Conservation (phyloP, 352 stramenopile genomes). For the Globisporangium carolinianum region DNA sequence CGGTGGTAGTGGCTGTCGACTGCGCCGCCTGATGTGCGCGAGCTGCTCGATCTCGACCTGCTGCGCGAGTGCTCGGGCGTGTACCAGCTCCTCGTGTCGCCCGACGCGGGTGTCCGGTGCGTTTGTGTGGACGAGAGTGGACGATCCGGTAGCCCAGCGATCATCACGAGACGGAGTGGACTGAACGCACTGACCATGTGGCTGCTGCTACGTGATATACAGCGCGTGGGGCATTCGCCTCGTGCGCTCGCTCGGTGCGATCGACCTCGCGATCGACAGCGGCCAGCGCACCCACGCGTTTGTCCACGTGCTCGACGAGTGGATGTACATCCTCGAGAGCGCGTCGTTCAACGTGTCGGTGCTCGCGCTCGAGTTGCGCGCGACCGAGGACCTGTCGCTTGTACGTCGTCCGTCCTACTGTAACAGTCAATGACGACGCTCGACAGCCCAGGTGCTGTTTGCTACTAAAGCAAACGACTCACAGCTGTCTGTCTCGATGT, state of each 20-base stretch:
- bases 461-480: too few relatives aligned
- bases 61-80: conserved; percentile 60
- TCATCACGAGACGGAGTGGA: background rate
- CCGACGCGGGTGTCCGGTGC: conserved; percentile 71
- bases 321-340: conserved; percentile 84
- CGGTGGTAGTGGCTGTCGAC: conserved; percentile 35
- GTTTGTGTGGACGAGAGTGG: background rate
- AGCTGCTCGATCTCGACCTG: conserved; percentile 31
- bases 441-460: too few relatives aligned
- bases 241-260: conserved; percentile 46
- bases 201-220: background rate
- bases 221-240: conserved; percentile 62
- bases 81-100: conserved; percentile 70
- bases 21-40: conserved; percentile 25
- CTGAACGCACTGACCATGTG: too few relatives aligned
- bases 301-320: conserved; percentile 76
- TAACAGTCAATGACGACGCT: too few relatives aligned
- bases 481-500: too few relatives aligned
- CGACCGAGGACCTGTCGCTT: conserved; percentile 61
- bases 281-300: conserved; percentile 35
- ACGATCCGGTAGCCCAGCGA: too few relatives aligned
- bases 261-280: conserved; percentile 46
- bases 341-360: conserved; percentile 65
- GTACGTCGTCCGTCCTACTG: conserved; percentile 19
- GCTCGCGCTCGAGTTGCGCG: conserved; percentile 55